Percentiles rank a stretch among this genome's conserved stretches.
Conservation (phyloP, 1,284 basidiomycete species). For the Mycosarcoma maydis region DNA sequence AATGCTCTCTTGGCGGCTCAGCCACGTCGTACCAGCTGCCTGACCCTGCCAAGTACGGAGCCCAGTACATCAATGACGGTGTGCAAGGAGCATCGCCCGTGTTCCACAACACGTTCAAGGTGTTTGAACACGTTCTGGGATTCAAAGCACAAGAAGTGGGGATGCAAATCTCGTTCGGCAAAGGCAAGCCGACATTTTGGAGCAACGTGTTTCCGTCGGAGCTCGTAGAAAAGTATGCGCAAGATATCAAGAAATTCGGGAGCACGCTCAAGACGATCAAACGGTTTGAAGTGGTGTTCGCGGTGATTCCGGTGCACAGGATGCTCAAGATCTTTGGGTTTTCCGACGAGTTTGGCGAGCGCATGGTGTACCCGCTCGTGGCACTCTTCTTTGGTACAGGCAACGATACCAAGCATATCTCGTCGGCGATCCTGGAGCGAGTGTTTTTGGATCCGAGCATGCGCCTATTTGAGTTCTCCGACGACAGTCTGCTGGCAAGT, state of each 20-base stretch:
- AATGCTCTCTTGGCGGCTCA: constrained; percentile 54
- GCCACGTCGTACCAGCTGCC: constrained; percentile 61
- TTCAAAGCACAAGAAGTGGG: constrained; percentile 56
- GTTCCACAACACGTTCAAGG: constrained; percentile 62
- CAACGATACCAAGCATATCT: constrained; percentile 74
- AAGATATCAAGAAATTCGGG: constrained; percentile 62
- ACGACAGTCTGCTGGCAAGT: constrained; percentile 67
- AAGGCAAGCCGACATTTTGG: constrained; percentile 60
- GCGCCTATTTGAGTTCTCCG: constrained; percentile 66
- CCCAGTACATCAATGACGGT: constrained; percentile 63
- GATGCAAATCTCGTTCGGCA: constrained; percentile 63
- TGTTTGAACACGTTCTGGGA: constrained; percentile 57
- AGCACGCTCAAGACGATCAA: constrained; percentile 59
- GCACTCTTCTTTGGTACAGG: constrained; percentile 75
- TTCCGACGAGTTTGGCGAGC: constrained; percentile 71
- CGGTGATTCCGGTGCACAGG: constrained; percentile 55
- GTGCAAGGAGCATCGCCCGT: constrained; percentile 60
- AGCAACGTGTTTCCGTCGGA: constrained; percentile 60
- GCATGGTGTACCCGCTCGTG: constrained; percentile 73
- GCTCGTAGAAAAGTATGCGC: constrained; percentile 52
- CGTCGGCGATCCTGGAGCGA: constrained; percentile 73
- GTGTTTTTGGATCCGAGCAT: constrained; percentile 74
- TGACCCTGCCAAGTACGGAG: constrained; percentile 51
- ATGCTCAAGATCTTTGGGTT: constrained; percentile 61
- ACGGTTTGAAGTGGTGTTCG: constrained; percentile 58